Conservation (phyloP, 495 filamentous ascomycete genomes). For the Aspergillus bertholletiae region DNA sequence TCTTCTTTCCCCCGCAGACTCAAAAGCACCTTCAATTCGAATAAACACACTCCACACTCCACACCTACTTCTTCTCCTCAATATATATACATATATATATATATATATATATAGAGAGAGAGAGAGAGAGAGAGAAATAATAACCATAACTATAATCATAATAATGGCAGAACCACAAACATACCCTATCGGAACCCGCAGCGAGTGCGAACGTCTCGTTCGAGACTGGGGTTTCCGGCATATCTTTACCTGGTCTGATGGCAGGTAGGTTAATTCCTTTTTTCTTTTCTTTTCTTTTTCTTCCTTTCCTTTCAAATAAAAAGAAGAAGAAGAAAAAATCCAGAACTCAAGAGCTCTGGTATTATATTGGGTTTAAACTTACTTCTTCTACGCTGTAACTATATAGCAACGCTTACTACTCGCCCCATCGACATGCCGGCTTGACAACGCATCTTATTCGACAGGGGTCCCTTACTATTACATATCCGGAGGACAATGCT, state of each 20-base stretch:
- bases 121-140: too few species aligned
- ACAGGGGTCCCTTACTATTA: conserved; percentile 64
- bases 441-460: conserved; percentile 78
- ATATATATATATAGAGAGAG: too few species aligned
- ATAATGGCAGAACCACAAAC: conserved; percentile 18
- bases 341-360: too few species aligned
- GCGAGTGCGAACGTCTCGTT: conserved; percentile 62
- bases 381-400: neutral
- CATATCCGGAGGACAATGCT: conserved; percentile 63
- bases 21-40: too few species aligned
- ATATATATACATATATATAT: too few species aligned
- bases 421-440: conserved; percentile 66
- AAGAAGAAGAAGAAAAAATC: too few species aligned
- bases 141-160: too few species aligned
- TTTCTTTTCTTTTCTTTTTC: too few species aligned
- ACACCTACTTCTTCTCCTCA: too few species aligned
- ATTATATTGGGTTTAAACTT: neutral
- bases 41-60: too few species aligned
- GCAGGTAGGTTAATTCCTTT: conserved; percentile 67
- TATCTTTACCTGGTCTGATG: conserved; percentile 81
- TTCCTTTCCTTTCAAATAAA: too few species aligned
- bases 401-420: conserved; percentile 65
- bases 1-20: too few species aligned
- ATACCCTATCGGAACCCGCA: conserved; percentile 38
- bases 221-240: conserved; percentile 70